Evolutionary conservation across 1,284 basidiomycete genomes (phyloP), one percentile per base, ranked within the genome.

Genomic region (Malassezia brasiliensis): DNA sequence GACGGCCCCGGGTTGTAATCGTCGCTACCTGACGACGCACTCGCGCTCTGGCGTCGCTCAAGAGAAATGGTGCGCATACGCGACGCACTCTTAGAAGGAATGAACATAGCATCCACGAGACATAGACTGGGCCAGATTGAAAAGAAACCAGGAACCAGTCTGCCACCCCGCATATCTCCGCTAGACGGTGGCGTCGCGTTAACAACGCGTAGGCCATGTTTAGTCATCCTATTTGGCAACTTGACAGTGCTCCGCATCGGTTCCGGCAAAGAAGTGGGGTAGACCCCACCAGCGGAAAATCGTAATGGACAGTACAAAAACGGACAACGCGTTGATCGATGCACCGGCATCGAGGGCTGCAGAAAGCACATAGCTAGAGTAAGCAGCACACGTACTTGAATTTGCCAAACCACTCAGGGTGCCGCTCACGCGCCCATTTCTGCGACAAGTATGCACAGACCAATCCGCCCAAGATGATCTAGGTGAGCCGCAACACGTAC

Each of bases 301-400:
- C 9, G 68, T 63, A 32, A 75, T 40, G 19, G 64, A 67, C 25
- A 75, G 48, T 32, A 79, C 36, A 60, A 79, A 80, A 14, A 79
- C 77, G 5, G 64, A 62, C 52, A 80, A 57, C 7, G 78, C 79
- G 50, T 78, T 78, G 48, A 80, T 56, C 20, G 59, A 58, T n/a
- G 54, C 45, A 19, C 62, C 79, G 0, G 79, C 78, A 63, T 79
- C 79, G 41, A 80, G 65, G 0, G 78, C 79, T 1, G 78, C 77
- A 15, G 73, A 75, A 14, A 72, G 54, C 6, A 56, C 48, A 34
- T 49, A 55, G 41, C 47, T 45, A 28, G 11, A 15, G 10, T 11
- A 10, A 10, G 10, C 5, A 6, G 1, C 3, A 1, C 15, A 69
- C 63, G 44, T 69, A 68, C 45, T 66, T 67, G 61, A 66, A 70